phyloP scores from a whole-genome alignment of 331 rosid species.

The Acacia pycnantha region DNA sequence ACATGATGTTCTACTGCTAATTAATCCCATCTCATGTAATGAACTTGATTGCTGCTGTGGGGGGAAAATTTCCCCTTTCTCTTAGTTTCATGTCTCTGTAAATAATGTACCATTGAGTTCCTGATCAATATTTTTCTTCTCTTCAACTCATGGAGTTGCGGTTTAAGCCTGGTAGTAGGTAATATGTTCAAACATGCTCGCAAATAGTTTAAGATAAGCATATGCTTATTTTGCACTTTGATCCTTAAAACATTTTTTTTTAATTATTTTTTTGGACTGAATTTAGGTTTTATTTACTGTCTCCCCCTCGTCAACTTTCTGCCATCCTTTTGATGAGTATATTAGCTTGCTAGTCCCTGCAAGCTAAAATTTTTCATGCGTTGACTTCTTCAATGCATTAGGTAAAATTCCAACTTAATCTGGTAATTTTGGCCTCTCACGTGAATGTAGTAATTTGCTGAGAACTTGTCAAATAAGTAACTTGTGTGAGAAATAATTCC shows the following conservation, averaged over 20 bases:
- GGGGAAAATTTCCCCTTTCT: slow-evolving; percentile 38
- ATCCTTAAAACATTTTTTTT: neutral
- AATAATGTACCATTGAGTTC: slow-evolving; percentile 55
- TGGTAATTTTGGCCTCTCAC: neutral
- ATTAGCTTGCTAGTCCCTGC: neutral
- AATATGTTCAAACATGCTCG: neutral
- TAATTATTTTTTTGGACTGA: neutral
- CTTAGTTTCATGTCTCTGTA: slow-evolving; percentile 44
- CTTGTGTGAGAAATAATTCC: neutral
- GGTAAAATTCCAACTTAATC: neutral
- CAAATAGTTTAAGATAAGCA: neutral
- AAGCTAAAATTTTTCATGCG: neutral
- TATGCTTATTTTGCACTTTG: neutral
- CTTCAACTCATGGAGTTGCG: neutral
- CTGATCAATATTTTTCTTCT: slow-evolving; percentile 23
- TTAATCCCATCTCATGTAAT: slow-evolving; percentile 46
- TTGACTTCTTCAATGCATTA: neutral
- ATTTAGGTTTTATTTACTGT: too few relatives aligned
- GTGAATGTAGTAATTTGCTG: neutral
- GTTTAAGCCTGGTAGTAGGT: neutral
- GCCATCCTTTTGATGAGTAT: neutral
- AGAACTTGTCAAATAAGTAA: neutral
- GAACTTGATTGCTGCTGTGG: slow-evolving; percentile 48
- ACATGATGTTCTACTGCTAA: slow-evolving; percentile 43
- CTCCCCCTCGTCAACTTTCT: neutral